phyloP scores from a whole-genome alignment of 257 asterid genomes.

The Primulina tabacum region DNA sequence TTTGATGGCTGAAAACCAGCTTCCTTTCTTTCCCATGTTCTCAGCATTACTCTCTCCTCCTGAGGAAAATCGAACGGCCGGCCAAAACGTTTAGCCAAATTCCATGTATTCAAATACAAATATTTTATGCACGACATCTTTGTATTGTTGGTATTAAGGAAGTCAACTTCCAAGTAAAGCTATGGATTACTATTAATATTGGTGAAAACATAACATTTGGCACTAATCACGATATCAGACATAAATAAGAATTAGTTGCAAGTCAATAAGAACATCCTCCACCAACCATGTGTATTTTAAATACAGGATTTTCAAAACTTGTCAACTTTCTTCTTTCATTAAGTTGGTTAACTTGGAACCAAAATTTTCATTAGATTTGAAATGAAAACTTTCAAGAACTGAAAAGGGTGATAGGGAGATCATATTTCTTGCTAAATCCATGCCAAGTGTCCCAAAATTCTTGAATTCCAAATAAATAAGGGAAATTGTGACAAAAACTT shows the following conservation, averaged over 20 bases:
- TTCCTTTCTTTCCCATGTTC: slow-evolving; percentile 93
- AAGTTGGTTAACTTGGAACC: background rate
- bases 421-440: background rate
- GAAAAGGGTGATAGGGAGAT: background rate
- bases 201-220: background rate
- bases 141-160: slow-evolving; percentile 9
- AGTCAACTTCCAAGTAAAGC: too few species aligned
- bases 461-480: background rate
- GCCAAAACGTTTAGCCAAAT: slow-evolving; percentile 10
- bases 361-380: background rate
- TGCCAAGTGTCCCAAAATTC: background rate
- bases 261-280: background rate
- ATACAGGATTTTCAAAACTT: background rate
- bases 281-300: background rate
- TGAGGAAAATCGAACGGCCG: slow-evolving; percentile 23
- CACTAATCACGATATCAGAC: background rate
- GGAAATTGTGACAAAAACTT: background rate
- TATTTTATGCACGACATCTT: background rate
- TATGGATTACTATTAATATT: background rate
- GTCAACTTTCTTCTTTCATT: background rate
- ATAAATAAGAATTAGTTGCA: background rate
- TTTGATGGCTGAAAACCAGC: slow-evolving; percentile 95
- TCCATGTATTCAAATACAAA: background rate
- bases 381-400: background rate
- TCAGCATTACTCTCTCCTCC: slow-evolving; percentile 75